phyloP scores from a whole-genome alignment of 371 early-diverging fungal genomes.

The Amoeboaphelidium protococcarum region DNA sequence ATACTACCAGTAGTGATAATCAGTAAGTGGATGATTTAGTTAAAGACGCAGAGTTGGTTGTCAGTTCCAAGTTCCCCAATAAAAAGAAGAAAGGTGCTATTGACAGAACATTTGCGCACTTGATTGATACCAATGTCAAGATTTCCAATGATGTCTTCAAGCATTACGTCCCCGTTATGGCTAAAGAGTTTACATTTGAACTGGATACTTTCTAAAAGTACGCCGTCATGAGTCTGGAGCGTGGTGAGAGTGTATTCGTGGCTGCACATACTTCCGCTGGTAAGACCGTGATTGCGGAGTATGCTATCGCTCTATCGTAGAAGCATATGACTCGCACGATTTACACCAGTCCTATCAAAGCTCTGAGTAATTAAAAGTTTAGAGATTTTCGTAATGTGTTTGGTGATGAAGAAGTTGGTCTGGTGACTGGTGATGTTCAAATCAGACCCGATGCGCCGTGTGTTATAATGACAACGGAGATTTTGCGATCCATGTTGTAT shows the following conservation, averaged over 20 bases:
- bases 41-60: no score
- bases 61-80: no score
- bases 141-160: background rate
- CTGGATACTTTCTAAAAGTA: slow-evolving; percentile 97
- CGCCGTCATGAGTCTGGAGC: slow-evolving; percentile 83
- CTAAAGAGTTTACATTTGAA: slow-evolving; percentile 60
- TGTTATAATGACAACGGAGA: slow-evolving; percentile 98
- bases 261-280: slow-evolving; percentile 99
- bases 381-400: slow-evolving; percentile 77
- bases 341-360: slow-evolving; percentile 98
- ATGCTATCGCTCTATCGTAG: slow-evolving; percentile 77
- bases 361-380: slow-evolving; percentile 97
- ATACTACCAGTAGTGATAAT: no score
- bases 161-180: slow-evolving; percentile 10
- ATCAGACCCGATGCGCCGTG: slow-evolving; percentile 86
- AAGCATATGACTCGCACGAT: slow-evolving; percentile 92
- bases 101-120: background rate
- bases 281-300: slow-evolving; percentile 98
- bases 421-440: slow-evolving; percentile 97
- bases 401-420: slow-evolving; percentile 74
- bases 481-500: slow-evolving; percentile 93
- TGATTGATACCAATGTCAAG: background rate
- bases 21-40: no score
- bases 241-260: slow-evolving; percentile 86
- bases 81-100: background rate